phyloP scores from a whole-genome alignment of 805 yeast species.

The Jamesozyma spencerorum region DNA sequence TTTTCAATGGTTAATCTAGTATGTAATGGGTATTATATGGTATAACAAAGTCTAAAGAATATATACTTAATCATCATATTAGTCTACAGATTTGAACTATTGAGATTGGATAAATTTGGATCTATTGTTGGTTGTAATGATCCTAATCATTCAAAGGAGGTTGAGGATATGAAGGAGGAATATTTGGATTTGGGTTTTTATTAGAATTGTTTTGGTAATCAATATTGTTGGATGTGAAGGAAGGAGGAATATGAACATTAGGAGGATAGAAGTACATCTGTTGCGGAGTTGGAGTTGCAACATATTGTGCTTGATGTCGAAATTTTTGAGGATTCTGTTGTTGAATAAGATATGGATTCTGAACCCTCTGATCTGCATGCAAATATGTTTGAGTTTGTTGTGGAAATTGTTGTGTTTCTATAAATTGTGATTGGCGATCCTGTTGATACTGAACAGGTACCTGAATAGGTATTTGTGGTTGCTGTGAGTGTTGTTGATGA shows the following conservation, averaged over 20 bases:
- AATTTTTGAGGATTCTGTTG: slow-evolving; percentile 35
- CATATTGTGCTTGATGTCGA: background rate
- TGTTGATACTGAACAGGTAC: too few species aligned
- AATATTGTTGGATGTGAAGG: background rate
- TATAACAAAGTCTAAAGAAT: too few species aligned
- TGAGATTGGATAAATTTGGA: background rate
- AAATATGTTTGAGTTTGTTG: background rate
- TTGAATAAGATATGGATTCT: slow-evolving; percentile 32
- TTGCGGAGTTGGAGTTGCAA: background rate
- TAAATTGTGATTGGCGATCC: too few species aligned
- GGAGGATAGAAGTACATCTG: slow-evolving; percentile 3
- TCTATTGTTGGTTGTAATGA: background rate
- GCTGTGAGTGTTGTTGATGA: slow-evolving; percentile 3
- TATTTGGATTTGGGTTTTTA: background rate
- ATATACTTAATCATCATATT: too few species aligned
- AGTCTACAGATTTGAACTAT: background rate
- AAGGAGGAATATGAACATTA: slow-evolving; percentile 1
- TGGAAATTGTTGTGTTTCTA: background rate
- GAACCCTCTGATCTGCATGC: background rate
- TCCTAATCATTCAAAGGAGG: background rate
- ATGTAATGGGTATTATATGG: too few species aligned
- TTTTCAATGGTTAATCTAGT: too few species aligned
- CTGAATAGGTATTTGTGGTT: slow-evolving; percentile 3
- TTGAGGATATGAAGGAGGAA: background rate
- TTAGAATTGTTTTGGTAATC: background rate